Evolutionary conservation across 345 rosid species (phyloP).

Genomic region (Corymbia maculata): DNA sequence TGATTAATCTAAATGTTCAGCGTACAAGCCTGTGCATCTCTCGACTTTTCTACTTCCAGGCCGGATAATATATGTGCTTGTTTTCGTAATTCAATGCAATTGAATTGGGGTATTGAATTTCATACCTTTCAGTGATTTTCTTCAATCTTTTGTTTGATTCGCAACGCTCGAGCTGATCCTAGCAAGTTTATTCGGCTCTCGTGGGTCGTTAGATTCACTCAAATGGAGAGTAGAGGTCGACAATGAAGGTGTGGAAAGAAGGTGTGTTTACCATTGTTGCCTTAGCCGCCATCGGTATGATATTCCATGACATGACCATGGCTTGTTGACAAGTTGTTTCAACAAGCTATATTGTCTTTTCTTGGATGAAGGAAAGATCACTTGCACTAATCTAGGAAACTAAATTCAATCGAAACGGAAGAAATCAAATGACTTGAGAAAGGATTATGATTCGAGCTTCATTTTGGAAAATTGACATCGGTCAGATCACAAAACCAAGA

Average conservation of each 20-base stretch:
- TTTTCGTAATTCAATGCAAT: not conserved
- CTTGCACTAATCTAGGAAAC: not conserved
- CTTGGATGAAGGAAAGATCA: not conserved
- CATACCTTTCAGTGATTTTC: not conserved
- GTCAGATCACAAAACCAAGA: not conserved
- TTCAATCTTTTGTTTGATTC: not conserved
- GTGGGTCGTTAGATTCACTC: not conserved
- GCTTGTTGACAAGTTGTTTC: not conserved
- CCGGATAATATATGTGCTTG: not conserved
- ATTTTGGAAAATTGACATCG: not conserved
- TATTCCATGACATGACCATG: not conserved
- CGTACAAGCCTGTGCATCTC: no score
- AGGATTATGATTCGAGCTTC: not conserved
- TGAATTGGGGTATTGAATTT: not conserved
- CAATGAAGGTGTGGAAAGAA: not conserved
- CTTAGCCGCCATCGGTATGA: not conserved
- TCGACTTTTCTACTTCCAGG: no score
- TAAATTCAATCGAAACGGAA: fast-evolving
- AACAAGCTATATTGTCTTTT: not conserved
- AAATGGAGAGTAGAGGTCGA: not conserved
- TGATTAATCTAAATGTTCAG: no score
- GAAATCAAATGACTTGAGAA: not conserved
- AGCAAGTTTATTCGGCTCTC: not conserved
- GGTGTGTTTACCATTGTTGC: not conserved
- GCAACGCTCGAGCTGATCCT: not conserved